Evolutionary conservation across 2,329 filamentous ascomycete species (phyloP).

Genomic region (Metarhizium robertsii): DNA sequence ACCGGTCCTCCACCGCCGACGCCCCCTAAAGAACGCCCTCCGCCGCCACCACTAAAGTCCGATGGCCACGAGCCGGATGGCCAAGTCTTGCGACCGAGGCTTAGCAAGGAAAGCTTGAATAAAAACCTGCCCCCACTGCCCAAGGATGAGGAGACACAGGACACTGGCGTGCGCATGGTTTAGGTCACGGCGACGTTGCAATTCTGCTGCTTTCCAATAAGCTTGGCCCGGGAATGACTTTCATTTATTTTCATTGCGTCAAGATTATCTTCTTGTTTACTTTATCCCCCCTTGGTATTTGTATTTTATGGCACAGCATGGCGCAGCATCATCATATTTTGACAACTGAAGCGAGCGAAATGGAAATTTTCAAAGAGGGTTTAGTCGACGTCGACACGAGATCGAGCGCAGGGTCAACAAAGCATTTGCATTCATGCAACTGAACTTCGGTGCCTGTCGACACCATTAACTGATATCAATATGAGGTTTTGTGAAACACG

Average conservation of each 20-base stretch:
- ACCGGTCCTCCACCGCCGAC: conserved; percentile 31
- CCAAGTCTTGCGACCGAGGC: conserved; percentile 29
- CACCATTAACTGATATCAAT: neutral
- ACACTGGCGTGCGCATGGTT: conserved; percentile 20
- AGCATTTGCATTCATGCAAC: neutral
- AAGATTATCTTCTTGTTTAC: neutral
- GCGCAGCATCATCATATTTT: neutral
- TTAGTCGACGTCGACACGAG: neutral
- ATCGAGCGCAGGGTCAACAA: neutral
- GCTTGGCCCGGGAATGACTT: neutral
- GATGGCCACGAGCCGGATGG: conserved; percentile 39
- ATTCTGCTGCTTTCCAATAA: conserved; percentile 10
- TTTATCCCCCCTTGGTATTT: conserved; percentile 1
- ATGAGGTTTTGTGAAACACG: neutral
- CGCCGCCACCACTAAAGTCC: conserved; percentile 8
- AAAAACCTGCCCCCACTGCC: conserved; percentile 53
- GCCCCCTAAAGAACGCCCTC: conserved; percentile 19
- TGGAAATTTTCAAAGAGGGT: conserved; percentile 6
- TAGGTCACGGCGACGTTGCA: conserved; percentile 17
- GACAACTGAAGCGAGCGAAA: conserved; percentile 4
- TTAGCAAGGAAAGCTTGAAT: conserved; percentile 49
- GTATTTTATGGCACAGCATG: conserved; percentile 5
- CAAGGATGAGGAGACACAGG: conserved; percentile 17
- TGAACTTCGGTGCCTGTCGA: neutral
- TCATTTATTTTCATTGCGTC: neutral